Conservation (phyloP, 352 stramenopile species). For the Phytophthora pini region DNA sequence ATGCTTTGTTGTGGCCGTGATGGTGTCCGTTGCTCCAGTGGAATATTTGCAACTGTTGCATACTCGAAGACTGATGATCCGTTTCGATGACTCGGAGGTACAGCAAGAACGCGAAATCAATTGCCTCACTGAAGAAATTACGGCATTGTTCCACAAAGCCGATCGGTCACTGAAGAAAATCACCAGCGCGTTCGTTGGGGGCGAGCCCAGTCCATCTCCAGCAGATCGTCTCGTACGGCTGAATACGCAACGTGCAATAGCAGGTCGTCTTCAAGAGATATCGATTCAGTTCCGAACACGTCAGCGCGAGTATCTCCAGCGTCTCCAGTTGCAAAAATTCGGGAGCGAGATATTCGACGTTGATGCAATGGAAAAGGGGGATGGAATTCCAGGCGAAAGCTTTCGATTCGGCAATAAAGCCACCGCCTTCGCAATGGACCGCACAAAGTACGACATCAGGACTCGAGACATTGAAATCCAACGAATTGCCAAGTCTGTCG, state of each 20-base stretch:
- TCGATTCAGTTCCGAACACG: conserved; percentile 67
- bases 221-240: conserved; percentile 65
- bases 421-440: conserved; percentile 32
- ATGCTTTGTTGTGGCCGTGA: background rate
- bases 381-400: conserved; percentile 3
- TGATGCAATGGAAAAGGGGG: conserved; percentile 36
- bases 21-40: conserved; percentile 40
- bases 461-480: conserved; percentile 80
- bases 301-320: conserved; percentile 78
- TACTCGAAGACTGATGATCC: conserved; percentile 81
- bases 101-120: conserved; percentile 80
- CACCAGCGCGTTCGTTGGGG: conserved; percentile 60
- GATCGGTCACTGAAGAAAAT: conserved; percentile 78
- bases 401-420: conserved; percentile 22
- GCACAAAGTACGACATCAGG: conserved; percentile 56
- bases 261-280: conserved; percentile 64
- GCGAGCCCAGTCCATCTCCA: conserved; percentile 47
- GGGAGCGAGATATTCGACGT: conserved; percentile 71
- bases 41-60: conserved; percentile 85
- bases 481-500: conserved; percentile 75
- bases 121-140: conserved; percentile 69
- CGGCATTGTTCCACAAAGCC: conserved; percentile 65
- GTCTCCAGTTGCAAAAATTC: conserved; percentile 77
- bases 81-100: conserved; percentile 74
- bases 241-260: conserved; percentile 77